Conservation (phyloP, 768 basidiomycete genomes). For the Leucosporidium yakuticum region DNA sequence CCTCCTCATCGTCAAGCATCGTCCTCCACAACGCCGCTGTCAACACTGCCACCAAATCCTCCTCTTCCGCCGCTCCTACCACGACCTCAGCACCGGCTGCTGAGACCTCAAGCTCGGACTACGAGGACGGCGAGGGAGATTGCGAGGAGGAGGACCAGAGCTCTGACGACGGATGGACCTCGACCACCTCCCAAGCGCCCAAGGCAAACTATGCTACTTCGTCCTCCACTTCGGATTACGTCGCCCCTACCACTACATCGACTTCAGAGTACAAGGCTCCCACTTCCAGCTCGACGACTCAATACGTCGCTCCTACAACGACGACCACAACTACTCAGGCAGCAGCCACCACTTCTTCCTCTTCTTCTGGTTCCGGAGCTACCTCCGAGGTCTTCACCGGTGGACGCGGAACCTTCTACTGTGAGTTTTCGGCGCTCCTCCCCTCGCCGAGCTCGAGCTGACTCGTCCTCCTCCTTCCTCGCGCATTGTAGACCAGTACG, state of each 20-base stretch:
- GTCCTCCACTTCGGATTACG: too few species aligned
- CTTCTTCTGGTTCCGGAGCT: not conserved
- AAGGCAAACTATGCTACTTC: too few species aligned
- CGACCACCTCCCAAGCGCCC: too few species aligned
- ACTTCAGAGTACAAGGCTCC: too few species aligned
- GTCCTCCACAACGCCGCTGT: not conserved
- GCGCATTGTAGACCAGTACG: constrained; percentile 47
- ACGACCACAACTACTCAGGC: constrained; percentile 12
- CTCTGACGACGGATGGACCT: not conserved
- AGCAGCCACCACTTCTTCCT: not conserved
- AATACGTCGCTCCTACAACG: not conserved
- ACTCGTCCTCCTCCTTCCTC: too few species aligned
- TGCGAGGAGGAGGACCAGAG: not conserved
- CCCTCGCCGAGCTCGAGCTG: not conserved
- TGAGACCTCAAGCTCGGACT: too few species aligned
- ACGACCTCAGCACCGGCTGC: too few species aligned
- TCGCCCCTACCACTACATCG: too few species aligned
- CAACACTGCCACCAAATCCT: not conserved
- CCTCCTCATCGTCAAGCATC: not conserved
- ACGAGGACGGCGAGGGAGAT: too few species aligned
- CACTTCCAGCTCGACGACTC: too few species aligned
- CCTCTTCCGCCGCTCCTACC: constrained; percentile 4
- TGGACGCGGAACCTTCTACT: constrained; percentile 16
- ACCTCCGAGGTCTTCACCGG: constrained; percentile 12
- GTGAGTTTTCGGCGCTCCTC: constrained; percentile 1